A percentile compares a stretch with the other conserved stretches of the same genome.
These are phyloP conservation scores for Scedosporium boydii DNA, from an alignment of 2,329 filamentous ascomycete genomes.

Conservation along the genomic window DNA sequence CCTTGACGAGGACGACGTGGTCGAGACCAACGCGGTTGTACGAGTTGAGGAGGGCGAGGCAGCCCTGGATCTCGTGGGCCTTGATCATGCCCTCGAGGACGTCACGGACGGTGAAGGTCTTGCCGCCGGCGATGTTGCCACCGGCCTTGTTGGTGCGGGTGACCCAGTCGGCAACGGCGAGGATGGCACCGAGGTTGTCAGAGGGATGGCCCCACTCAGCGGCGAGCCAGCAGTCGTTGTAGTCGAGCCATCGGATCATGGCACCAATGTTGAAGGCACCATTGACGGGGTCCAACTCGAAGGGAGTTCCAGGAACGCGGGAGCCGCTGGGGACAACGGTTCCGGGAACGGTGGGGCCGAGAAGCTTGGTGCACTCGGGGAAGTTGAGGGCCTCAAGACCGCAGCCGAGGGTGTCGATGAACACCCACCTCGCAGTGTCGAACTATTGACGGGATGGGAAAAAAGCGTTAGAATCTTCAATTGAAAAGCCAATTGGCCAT, in stretches of 20 bases:
- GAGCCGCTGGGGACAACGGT: conserved; percentile 87
- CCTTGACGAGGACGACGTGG: conserved; percentile 97
- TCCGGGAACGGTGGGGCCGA: conserved; percentile 84
- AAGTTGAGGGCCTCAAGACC: conserved; percentile 92
- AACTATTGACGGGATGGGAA: conserved; percentile 43
- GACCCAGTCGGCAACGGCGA: conserved; percentile 95
- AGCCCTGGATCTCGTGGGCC: conserved; percentile 98
- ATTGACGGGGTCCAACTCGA: conserved; percentile 89
- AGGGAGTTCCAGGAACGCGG: conserved; percentile 83
- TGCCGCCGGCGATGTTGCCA: conserved; percentile 75
- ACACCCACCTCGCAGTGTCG: conserved; percentile 92
- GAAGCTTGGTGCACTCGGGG: conserved; percentile 89
- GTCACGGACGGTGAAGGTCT: conserved; percentile 80
- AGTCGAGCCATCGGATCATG: conserved; percentile 98
- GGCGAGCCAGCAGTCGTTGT: conserved; percentile 99
- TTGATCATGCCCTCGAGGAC: conserved; percentile 98
- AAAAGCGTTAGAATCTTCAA: conserved; percentile 8
- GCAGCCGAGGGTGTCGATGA: conserved; percentile 94
- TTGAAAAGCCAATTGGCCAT: conserved; percentile 11
- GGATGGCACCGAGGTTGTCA: conserved; percentile 94
- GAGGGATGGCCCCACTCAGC: conserved; percentile 99
- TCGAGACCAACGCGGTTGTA: conserved; percentile 98
- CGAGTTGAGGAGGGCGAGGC: conserved; percentile 91
- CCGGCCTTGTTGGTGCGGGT: conserved; percentile 75
- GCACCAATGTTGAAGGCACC: conserved; percentile 98